Conservation (phyloP, 1,284 basidiomycete genomes). For the Cryptococcus sp. region DNA sequence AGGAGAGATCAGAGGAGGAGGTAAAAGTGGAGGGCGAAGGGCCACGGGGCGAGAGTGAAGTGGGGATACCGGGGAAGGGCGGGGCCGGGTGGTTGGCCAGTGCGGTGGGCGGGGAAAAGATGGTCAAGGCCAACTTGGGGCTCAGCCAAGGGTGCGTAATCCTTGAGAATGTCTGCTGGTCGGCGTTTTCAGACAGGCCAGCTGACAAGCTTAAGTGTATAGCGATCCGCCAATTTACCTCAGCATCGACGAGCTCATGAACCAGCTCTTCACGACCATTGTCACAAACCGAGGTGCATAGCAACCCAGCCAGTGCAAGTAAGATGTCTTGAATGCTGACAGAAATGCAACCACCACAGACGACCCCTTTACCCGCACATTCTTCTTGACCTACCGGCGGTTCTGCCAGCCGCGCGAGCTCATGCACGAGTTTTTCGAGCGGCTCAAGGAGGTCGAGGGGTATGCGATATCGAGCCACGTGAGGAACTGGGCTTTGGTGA, state of each 20-base stretch:
- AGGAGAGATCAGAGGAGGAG: background rate
- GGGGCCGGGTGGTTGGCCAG: background rate
- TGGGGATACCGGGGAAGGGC: background rate
- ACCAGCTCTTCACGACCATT: constrained; percentile 40
- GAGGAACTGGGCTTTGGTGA: constrained; percentile 42
- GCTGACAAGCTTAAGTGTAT: background rate
- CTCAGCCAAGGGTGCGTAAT: background rate
- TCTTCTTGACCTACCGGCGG: constrained; percentile 47
- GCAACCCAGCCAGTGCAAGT: background rate
- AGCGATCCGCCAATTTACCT: constrained; percentile 21
- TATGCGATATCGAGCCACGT: constrained; percentile 38
- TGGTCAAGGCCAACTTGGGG: background rate
- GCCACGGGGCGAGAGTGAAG: background rate
- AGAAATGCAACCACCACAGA: constrained; percentile 24
- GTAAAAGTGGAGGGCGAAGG: too few species aligned
- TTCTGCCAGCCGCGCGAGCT: constrained; percentile 42
- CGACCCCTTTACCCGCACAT: constrained; percentile 37
- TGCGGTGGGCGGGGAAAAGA: background rate
- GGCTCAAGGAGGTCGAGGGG: constrained; percentile 35
- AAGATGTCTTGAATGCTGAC: background rate
- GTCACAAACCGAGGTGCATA: constrained; percentile 36
- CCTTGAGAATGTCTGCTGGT: background rate
- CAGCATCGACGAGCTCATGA: constrained; percentile 33
- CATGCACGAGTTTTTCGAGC: constrained; percentile 38
- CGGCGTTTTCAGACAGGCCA: background rate